Base-by-base conservation (phyloP, 371 early-diverging fungal species). In the Mortierella sp. region DNA sequence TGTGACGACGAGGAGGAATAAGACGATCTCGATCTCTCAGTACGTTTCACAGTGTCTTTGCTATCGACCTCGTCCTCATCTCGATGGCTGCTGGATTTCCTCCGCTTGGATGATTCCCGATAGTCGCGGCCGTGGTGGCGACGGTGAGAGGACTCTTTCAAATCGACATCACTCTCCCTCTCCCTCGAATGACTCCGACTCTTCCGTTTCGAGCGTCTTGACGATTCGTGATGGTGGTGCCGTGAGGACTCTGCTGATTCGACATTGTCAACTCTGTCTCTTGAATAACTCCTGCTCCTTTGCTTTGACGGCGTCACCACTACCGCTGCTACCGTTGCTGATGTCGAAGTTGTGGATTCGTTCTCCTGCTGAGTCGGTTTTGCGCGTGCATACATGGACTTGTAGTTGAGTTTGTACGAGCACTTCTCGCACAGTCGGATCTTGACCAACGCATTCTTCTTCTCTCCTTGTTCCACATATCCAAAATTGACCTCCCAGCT, bases 401-500 rank as follows among this genome's bases (percentile, higher is more conserved):
- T 87, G 80, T 91, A 92, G 74, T 93, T 88, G 48, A 92, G 85
- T 71, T 87, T 89, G 53, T 83, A 45, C 0, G 95, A 91, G 81
- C 95, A 95, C 5, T 71, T 85, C 0, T 87, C 87, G 66, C 97
- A 96, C 5, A 96, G 86, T 66, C 96, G 88, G 40, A 96, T 83
- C 75, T 96, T 96, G 68, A 95, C 96, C 52, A 96, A 81, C 16
- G 95, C 96, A 69, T 94, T 94, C 80, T 95, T 95, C 74, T 90
- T 89, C 67, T 89, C 88, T 0, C 89, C 74, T 31, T 75, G 72
- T 44, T 96, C 96, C 26, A 90, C 75, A 79, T 96, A 96, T 4
- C 88, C 94, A 85, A 96, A 96, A 70, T 94, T 94, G 41, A 96
- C 94, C 75, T 96, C 97, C 97, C 97, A 96, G 53, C 94, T 92